A percentile compares a stretch with the other conserved stretches of the same genome.
Conservation (phyloP, 1,139 yeast species). For the Suhomyces taliae region DNA sequence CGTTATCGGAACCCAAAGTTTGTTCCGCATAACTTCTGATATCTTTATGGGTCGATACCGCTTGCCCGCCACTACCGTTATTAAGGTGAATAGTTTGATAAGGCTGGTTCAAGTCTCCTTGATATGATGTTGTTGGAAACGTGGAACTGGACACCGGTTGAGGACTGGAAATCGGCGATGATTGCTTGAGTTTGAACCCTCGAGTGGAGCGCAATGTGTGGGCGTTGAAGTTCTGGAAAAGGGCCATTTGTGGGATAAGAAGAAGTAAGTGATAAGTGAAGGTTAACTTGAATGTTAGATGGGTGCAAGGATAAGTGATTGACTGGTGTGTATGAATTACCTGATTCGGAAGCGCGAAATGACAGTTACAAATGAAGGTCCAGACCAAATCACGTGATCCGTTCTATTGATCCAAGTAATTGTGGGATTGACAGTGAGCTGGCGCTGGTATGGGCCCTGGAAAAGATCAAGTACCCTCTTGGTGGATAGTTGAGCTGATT, state of each 20-base stretch:
- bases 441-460: too few relatives aligned
- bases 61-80: conserved; percentile 26
- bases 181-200: conserved; percentile 50
- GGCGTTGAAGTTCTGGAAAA: conserved; percentile 59
- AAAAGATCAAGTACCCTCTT: too few relatives aligned
- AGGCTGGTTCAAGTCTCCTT: conserved; percentile 28
- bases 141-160: conserved; percentile 36
- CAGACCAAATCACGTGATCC: neutral
- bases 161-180: conserved; percentile 46
- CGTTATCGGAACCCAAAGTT: conserved; percentile 90
- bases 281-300: neutral
- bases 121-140: conserved; percentile 33
- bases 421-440: too few relatives aligned
- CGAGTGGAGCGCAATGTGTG: conserved; percentile 55
- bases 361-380: too few relatives aligned
- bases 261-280: neutral
- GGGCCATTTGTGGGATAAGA: conserved; percentile 33
- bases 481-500: too few relatives aligned
- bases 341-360: conserved; percentile 2
- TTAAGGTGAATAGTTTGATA: conserved; percentile 17
- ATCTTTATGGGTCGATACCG: conserved; percentile 64
- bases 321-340: conserved; percentile 4
- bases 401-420: too few relatives aligned
- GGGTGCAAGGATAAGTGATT: neutral
- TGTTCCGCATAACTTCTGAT: conserved; percentile 88